A percentile compares a stretch with the other conserved stretches of the same genome.
These are phyloP conservation scores for Trichoderma oligosporum DNA, from an alignment of 2,329 filamentous ascomycete species.

Conservation along the genomic window DNA sequence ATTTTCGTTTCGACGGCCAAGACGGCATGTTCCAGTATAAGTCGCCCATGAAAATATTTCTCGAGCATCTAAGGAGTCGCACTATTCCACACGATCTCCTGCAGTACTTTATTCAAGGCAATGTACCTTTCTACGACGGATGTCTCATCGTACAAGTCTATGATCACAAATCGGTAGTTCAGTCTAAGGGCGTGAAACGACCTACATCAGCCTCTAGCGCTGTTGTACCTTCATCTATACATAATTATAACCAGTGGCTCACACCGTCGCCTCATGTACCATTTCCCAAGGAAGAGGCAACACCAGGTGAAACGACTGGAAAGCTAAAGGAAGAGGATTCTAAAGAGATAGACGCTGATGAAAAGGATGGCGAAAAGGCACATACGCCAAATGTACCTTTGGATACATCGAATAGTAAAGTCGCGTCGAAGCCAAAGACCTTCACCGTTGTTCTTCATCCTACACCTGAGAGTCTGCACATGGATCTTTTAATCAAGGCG, in stretches of 20 bases:
- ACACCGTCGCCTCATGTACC: constrained; percentile 84
- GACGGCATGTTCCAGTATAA: constrained; percentile 90
- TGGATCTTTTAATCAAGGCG: constrained; percentile 72
- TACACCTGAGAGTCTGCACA: constrained; percentile 69
- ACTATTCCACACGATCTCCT: constrained; percentile 89
- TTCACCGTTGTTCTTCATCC: constrained; percentile 81
- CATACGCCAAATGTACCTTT: constrained; percentile 44
- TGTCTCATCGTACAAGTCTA: constrained; percentile 94
- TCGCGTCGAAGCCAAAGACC: constrained; percentile 56
- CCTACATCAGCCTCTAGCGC: constrained; percentile 54
- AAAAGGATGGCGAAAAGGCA: constrained; percentile 57
- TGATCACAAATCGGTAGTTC: constrained; percentile 69
- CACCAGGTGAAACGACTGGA: constrained; percentile 21
- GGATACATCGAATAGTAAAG: constrained; percentile 38
- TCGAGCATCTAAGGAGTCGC: constrained; percentile 71
- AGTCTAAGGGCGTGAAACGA: constrained; percentile 54
- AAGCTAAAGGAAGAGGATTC: constrained; percentile 37
- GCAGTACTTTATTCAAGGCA: constrained; percentile 66
- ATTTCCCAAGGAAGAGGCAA: constrained; percentile 60
- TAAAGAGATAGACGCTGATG: constrained; percentile 30
- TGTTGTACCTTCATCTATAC: constrained; percentile 72
- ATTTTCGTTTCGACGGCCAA: constrained; percentile 91
- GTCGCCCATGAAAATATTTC: constrained; percentile 78
- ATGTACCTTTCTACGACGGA: constrained; percentile 85
- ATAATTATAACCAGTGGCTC: constrained; percentile 86